Evolutionary conservation across 169 alveolate genomes (phyloP).

Genomic region (Blepharisma undulans): DNA sequence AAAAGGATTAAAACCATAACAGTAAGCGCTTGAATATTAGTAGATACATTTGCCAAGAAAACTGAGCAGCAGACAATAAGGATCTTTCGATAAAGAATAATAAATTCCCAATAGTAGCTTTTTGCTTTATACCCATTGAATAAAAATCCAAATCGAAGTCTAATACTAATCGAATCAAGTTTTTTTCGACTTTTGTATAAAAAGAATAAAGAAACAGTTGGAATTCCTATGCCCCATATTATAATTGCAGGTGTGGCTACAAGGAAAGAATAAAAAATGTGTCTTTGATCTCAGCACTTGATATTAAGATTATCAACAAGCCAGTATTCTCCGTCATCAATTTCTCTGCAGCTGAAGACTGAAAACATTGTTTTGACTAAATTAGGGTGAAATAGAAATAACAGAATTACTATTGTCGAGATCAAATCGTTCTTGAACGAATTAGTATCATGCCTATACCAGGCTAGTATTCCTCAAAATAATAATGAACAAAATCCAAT

Average conservation of each 20-base stretch:
- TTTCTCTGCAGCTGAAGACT: background rate
- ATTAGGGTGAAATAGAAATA: slow-evolving; percentile 62
- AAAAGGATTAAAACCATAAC: slow-evolving; percentile 33
- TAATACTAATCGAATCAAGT: slow-evolving; percentile 37
- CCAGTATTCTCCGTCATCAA: slow-evolving; percentile 46
- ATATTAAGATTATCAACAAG: slow-evolving; percentile 20
- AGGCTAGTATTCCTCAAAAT: background rate
- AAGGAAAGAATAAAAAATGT: slow-evolving; percentile 9
- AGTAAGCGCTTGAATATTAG: slow-evolving; percentile 47
- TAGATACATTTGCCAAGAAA: slow-evolving; percentile 12
- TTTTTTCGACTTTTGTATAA: background rate
- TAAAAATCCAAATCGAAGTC: slow-evolving; percentile 48
- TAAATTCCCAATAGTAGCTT: slow-evolving; percentile 58
- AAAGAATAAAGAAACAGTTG: slow-evolving; percentile 39
- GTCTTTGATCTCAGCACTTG: slow-evolving; percentile 29
- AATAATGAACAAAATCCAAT: background rate
- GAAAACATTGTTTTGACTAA: slow-evolving; percentile 44
- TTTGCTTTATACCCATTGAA: slow-evolving; percentile 43
- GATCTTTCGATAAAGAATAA: slow-evolving; percentile 54
- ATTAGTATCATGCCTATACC: background rate
- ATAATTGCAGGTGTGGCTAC: slow-evolving; percentile 51
- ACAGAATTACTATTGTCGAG: slow-evolving; percentile 45
- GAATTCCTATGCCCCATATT: slow-evolving; percentile 62
- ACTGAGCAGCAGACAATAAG: slow-evolving; percentile 44
- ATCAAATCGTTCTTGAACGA: background rate